Conservation (phyloP, 2,329 filamentous ascomycete species). For the Hypoxylon sp. region DNA sequence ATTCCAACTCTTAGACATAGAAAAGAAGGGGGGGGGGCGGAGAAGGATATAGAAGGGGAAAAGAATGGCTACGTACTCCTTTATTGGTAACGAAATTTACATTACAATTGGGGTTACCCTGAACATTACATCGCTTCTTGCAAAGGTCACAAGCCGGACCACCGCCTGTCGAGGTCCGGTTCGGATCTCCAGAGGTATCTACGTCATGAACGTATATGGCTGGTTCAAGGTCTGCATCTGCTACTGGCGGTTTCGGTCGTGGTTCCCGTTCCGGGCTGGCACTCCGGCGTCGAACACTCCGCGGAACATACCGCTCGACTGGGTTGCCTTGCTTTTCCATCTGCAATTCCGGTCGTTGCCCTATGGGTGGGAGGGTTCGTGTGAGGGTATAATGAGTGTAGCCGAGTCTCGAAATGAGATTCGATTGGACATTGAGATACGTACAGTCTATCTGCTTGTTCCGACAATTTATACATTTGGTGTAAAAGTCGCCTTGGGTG, state of each 20-base stretch:
- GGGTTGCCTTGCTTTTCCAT: neutral
- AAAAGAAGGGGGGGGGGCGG: neutral
- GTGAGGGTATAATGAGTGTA: conserved; percentile 4
- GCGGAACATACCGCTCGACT: neutral
- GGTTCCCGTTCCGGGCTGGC: neutral
- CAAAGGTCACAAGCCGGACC: neutral
- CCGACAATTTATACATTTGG: no score
- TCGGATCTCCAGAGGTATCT: neutral
- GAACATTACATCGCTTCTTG: neutral
- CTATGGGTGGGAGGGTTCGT: neutral
- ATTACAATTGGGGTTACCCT: neutral
- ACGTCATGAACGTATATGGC: no score
- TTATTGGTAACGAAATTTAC: neutral
- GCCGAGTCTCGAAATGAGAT: no score
- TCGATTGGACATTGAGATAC: no score
- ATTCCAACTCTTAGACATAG: neutral
- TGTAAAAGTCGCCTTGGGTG: no score
- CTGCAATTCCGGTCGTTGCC: neutral
- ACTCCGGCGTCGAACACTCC: neutral
- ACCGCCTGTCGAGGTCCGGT: neutral
- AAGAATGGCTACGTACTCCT: neutral
- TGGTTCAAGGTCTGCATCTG: no score
- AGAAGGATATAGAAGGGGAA: neutral
- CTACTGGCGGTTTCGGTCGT: no score
- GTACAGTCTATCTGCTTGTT: no score